Evolutionary conservation across 805 yeast genomes (phyloP), one percentile per base, ranked within the genome.

Genomic region (Saccharomycopsis capsularis): DNA sequence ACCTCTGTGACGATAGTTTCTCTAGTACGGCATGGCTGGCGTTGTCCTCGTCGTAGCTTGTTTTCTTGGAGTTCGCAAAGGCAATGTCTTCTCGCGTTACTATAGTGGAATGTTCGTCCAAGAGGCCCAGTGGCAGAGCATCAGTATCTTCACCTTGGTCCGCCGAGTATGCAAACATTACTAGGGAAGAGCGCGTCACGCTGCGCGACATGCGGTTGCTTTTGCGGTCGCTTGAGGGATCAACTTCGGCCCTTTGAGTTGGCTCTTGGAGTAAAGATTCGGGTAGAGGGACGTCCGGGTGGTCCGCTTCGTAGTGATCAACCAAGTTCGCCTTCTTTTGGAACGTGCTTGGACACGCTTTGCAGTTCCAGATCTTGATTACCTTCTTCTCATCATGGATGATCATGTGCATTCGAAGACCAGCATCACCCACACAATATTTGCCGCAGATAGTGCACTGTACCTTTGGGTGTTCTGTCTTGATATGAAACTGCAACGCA

Each of bases 331-430:
- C 70, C 51, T 82, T 82, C 54, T 77, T 79, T 3, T 72, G 70
- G 57, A 78, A 83, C 27, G 71, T 66, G 16, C 63, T 60, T 4
- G 48, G 61, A 63, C 90, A 82, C 45, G 68, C 67, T 1, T 64
- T 61, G 64, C 95, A 87, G 49, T 74, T 74, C 91, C 95, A 85
- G 36, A 78, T 64, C 54, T 73, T 78, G n/a, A 72, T 65, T 11
- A 69, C 72, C 16, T 69, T 68, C 2, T 60, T 57, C 3, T 73
- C 78, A 55, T 81, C 80, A 63, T 89, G 96, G 19, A 79, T 67
- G 40, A 71, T 64, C 88, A 84, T 79, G 61, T 90, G 96, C 68
- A 82, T 78, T 16, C 72, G 65, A 44, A 88, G 63, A 53, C 89
- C 93, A 24, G 71, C 69, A 41, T 74, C 77, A 25, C 95, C 95